Evolutionary conservation across 331 rosid genomes (phyloP).

Genomic region (Cydonia oblonga): DNA sequence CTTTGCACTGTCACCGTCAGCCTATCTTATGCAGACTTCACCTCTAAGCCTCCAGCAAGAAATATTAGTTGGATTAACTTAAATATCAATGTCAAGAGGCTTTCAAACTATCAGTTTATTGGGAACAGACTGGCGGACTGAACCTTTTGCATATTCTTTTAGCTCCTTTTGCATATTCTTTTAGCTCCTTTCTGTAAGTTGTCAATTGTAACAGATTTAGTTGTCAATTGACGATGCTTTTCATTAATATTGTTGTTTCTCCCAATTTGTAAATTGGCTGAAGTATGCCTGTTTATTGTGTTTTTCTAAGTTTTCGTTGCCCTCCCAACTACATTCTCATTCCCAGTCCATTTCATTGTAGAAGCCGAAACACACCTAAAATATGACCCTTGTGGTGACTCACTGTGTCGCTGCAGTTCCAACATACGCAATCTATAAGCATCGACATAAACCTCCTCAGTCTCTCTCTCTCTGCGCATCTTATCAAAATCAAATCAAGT

Average conservation of each 20-base stretch:
- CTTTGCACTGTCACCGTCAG: too few species aligned
- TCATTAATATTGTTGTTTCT: too few species aligned
- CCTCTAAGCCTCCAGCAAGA: neutral
- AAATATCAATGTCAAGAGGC: neutral
- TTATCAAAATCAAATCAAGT: neutral
- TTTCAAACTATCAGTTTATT: neutral
- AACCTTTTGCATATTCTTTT: neutral
- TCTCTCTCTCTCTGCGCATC: neutral
- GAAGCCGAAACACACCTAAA: neutral
- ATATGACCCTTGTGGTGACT: conserved; percentile 12
- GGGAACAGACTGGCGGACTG: neutral
- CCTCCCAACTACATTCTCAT: neutral
- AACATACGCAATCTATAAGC: neutral
- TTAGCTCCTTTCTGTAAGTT: neutral
- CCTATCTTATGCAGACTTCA: neutral
- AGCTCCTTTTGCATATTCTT: neutral
- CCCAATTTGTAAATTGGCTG: too few species aligned
- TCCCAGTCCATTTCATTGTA: neutral
- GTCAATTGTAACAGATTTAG: neutral
- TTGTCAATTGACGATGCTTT: neutral
- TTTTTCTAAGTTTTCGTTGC: neutral
- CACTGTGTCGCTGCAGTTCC: conserved; percentile 7
- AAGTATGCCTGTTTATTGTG: too few species aligned
- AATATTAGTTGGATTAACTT: neutral
- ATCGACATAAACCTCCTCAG: neutral